Base-by-base conservation (phyloP, 208 protist species). In the Leishmania amazonensis region DNA sequence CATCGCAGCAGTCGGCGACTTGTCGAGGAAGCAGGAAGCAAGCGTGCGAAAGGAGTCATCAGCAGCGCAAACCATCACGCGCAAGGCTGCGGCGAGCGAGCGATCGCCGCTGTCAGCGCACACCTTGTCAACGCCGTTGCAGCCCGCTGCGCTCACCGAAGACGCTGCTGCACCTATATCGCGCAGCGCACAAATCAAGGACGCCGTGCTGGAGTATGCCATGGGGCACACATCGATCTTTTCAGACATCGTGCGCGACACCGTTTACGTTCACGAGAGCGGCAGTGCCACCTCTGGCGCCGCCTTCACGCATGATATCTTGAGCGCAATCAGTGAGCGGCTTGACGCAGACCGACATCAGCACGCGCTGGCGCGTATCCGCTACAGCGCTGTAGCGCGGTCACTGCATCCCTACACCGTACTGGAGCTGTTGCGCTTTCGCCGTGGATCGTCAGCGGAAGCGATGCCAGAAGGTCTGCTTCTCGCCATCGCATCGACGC, bases 351-450 rank as follows among this genome's bases (percentile, higher is more conserved):
- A 80, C 38, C 47, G 53, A 24, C 51, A 70, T 45, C 57, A 65
- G 51, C 85, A 86, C 72, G 76, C 67, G 5, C 38, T 89, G 71
- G 84, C 80, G 7, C 38, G 81, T 17, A 67, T 95, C 70, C 89
- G 85, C 19, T 97, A 97, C 86, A 80, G 86, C 54, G 58, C 76
- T n/a, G 68, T 91, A 3, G 91, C 92, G 1, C 88, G 91, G 76
- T 92, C 94, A 8, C 53, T 95, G 9, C 94, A 97, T 79, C 90
- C 91, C 19, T 88, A 85, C 79, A 95, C 92, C 13, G 87, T 92
- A 31, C 81, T 94, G 9, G 78, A 57, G 15, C 75, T 89, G 21
- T 47, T 96, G 38, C 62, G 58, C 54, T 45, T 74, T 54, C 84
- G 58, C 21, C 28, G 58, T 8, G 58, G 28, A 19, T 21, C 64